phyloP scores from a whole-genome alignment of 768 basidiomycete species.

The Trametes maxima region DNA sequence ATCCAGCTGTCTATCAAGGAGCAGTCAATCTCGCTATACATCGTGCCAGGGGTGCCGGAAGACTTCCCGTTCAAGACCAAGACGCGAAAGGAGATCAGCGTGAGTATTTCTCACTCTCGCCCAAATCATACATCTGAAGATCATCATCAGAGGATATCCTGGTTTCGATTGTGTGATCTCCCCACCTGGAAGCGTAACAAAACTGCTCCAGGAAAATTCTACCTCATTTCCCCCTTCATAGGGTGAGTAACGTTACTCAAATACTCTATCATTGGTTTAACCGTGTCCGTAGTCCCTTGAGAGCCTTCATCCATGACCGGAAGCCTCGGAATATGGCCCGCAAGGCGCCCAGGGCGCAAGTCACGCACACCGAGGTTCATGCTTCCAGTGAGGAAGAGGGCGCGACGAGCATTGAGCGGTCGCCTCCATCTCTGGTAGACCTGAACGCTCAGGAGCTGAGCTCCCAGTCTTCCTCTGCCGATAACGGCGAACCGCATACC shows the following conservation, averaged over 20 bases:
- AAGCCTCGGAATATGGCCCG: slow-evolving; percentile 54
- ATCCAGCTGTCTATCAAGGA: slow-evolving; percentile 88
- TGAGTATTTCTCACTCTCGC: slow-evolving; percentile 41
- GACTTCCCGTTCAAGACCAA: slow-evolving; percentile 88
- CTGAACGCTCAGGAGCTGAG: slow-evolving; percentile 57
- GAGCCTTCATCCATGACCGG: slow-evolving; percentile 65
- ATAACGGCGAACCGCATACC: slow-evolving; percentile 62
- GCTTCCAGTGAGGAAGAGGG: slow-evolving; percentile 34
- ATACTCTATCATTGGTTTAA: slow-evolving; percentile 14
- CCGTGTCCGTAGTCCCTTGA: slow-evolving; percentile 51
- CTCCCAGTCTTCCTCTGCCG: slow-evolving; percentile 63
- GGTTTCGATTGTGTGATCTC: slow-evolving; percentile 88
- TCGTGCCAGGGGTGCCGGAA: slow-evolving; percentile 87
- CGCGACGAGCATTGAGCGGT: slow-evolving; percentile 21
- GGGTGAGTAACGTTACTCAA: slow-evolving; percentile 43
- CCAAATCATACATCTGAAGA: slow-evolving; percentile 23
- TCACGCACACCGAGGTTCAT: slow-evolving; percentile 23
- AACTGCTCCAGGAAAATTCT: slow-evolving; percentile 77
- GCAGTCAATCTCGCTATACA: slow-evolving; percentile 88
- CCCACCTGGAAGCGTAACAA: slow-evolving; percentile 91
- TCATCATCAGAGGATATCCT: slow-evolving; percentile 82
- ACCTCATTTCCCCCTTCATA: slow-evolving; percentile 94
- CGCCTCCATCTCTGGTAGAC: slow-evolving; percentile 36
- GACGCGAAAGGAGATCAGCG: slow-evolving; percentile 98
- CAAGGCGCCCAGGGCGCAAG: slow-evolving; percentile 36